These are phyloP conservation scores for Primulina huaijiensis DNA, from an alignment of 257 asterid genomes.

Conservation along the genomic window DNA sequence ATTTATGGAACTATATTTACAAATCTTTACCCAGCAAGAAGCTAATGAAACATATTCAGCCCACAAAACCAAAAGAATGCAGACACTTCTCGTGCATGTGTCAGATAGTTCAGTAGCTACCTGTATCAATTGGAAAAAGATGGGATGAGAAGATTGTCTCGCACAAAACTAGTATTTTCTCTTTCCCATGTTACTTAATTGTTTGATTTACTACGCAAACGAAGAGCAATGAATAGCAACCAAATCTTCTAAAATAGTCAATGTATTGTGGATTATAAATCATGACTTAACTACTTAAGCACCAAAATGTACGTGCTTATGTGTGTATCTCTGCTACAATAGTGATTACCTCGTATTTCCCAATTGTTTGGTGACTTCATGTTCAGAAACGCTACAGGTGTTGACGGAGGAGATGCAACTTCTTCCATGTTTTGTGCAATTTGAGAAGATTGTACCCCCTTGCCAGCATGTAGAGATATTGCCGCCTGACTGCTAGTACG, in stretches of 20 bases:
- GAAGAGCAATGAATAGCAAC: background rate
- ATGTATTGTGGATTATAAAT: background rate
- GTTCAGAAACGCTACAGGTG: constrained; percentile 68
- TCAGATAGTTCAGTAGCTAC: constrained; percentile 47
- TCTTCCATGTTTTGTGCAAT: constrained; percentile 43
- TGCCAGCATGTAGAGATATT: constrained; percentile 42
- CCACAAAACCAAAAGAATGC: constrained; percentile 21
- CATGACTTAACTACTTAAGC: background rate
- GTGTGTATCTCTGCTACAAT: background rate
- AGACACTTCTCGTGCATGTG: background rate
- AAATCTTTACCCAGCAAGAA: constrained; percentile 37
- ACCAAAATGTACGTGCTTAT: background rate
- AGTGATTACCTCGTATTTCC: constrained; percentile 61
- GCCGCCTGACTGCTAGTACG: constrained; percentile 61
- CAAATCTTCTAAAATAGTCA: background rate
- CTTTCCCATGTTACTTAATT: constrained; percentile 1
- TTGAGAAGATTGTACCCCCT: constrained; percentile 53
- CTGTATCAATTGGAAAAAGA: constrained; percentile 56
- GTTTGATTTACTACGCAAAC: too few species aligned
- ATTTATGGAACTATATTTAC: constrained; percentile 32
- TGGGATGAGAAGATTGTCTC: constrained; percentile 21
- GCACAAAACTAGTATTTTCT: background rate
- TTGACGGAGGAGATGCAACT: constrained; percentile 71
- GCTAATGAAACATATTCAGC: constrained; percentile 28
- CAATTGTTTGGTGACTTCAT: constrained; percentile 51